Conservation (phyloP, 2,329 filamentous ascomycete genomes). For the Aspergillus sp. region DNA sequence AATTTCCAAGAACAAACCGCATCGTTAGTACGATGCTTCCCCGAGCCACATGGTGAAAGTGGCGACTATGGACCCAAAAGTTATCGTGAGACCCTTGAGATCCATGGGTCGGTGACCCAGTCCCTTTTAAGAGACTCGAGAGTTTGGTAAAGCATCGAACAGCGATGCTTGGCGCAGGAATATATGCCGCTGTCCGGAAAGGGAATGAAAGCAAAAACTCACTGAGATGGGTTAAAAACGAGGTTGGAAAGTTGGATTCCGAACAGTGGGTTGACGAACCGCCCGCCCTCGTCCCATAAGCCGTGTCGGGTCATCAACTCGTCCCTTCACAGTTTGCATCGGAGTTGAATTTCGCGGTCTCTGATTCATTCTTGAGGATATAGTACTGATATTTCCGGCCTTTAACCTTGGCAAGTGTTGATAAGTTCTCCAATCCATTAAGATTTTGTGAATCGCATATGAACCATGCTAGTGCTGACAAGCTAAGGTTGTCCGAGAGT, state of each 20-base stretch:
- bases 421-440: constrained; percentile 13
- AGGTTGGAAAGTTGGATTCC: not conserved
- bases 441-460: constrained; percentile 15
- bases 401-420: constrained; percentile 17
- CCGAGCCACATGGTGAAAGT: constrained; percentile 20
- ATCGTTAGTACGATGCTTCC: constrained; percentile 9
- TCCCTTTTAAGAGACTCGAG: not conserved
- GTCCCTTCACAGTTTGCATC: not conserved
- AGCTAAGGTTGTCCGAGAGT: constrained; percentile 7
- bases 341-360: not conserved
- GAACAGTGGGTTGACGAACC: not conserved
- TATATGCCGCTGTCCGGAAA: constrained; percentile 5
- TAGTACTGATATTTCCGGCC: constrained; percentile 19
- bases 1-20: constrained; percentile 8
- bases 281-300: not conserved
- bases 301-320: not conserved
- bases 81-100: not conserved
- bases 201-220: not conserved
- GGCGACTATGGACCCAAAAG: not conserved
- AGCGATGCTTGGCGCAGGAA: not conserved
- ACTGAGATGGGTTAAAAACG: not conserved
- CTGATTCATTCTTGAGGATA: not conserved
- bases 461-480: constrained; percentile 6
- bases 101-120: not conserved
- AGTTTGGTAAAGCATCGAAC: not conserved